Conservation (phyloP, 768 basidiomycete genomes). For the Mycena metata region DNA sequence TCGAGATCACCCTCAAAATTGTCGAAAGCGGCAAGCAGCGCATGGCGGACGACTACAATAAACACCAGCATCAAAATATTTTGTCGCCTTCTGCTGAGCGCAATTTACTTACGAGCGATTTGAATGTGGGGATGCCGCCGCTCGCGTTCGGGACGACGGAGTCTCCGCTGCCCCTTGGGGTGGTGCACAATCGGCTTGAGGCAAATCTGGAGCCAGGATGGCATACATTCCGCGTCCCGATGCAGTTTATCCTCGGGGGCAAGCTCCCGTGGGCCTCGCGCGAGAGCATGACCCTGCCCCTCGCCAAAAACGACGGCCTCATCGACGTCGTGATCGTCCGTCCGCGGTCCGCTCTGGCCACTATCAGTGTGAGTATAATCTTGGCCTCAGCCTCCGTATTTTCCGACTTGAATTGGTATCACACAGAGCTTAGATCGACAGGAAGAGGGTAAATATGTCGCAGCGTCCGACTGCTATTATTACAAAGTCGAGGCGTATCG, state of each 20-base stretch:
- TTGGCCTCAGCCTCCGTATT: too few relatives aligned
- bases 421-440: constrained; percentile 31
- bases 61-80: constrained; percentile 29
- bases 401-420: neutral
- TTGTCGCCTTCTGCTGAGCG: neutral
- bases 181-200: constrained; percentile 27
- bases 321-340: constrained; percentile 50
- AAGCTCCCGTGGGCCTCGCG: constrained; percentile 36
- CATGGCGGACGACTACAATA: constrained; percentile 57
- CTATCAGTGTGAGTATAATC: too few relatives aligned
- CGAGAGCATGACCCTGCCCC: constrained; percentile 39
- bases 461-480: constrained; percentile 56
- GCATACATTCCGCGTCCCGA: constrained; percentile 62
- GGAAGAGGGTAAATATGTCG: constrained; percentile 35
- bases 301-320: constrained; percentile 60
- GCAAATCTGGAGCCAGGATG: constrained; percentile 48
- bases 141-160: constrained; percentile 41
- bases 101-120: too few relatives aligned
- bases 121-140: constrained; percentile 38
- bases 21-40: constrained; percentile 62
- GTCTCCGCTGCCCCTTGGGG: constrained; percentile 25
- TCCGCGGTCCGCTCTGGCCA: constrained; percentile 27
- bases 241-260: constrained; percentile 50
- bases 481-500: constrained; percentile 66
- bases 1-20: constrained; percentile 64